Base-by-base conservation (phyloP, 2,329 filamentous ascomycete genomes). In the Didymella arachidicola region DNA sequence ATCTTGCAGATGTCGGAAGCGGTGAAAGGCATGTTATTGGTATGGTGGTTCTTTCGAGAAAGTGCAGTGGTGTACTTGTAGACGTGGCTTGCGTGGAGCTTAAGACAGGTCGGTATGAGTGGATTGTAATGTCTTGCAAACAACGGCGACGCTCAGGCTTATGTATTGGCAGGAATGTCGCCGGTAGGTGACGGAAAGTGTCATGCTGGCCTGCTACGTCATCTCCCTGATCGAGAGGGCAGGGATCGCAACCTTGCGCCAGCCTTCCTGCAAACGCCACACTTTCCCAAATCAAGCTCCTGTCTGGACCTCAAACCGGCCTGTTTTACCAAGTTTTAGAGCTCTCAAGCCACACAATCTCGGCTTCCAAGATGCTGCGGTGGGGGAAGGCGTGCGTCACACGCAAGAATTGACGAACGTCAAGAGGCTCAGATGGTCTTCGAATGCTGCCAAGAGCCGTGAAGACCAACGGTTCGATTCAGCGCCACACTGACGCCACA, bases 1-100 rank as follows among this genome's bases (percentile, higher is more conserved):
- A 91, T 89, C 82, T 91, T 91, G 86, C 87, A 88, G 80, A 91
- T 87, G 77, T 91, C 88, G 77, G 88, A 90, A 72, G 82, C 83
- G 70, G 84, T 87, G 82, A 87, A 85, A 79, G 84, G 79, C 84
- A 87, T 87, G 22, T 22, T 22, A 3, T 2, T 22, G 22, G 22
- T 72, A 57, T 81, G 80, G 22, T 46, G 25, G 2, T 47, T 22
- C 7, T 19, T 41, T 22, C 22, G 22, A 22, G 3, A 22, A 22
- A 2, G 22, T 22, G 22, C 1, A 22, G 22, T 22, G 22, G 22
- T 22, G 22, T 22, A 22, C 22, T 22, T 22, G 22, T 22, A 22
- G 22, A 22, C 22, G 22, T 22, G 22, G 22, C 22, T 22, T 22
- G 22, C 22, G 22, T 22, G 22, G 22, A 22, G 22, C 22, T 22